Conservation (phyloP, 148 eudicot genomes). For the Beta vulgaris region DNA sequence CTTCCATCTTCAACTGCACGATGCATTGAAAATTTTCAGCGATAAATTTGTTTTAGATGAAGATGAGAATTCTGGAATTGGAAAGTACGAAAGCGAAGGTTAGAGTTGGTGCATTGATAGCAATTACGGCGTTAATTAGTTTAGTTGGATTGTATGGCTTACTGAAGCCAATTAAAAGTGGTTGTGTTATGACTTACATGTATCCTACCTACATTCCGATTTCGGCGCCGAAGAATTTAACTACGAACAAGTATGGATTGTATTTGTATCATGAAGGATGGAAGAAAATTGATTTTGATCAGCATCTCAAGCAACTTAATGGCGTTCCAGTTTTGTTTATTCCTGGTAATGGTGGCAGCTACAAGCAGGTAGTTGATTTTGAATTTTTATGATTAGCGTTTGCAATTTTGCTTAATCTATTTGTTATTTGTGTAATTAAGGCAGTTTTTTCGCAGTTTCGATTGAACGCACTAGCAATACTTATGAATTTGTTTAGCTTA, state of each 20-base stretch:
- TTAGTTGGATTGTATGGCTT: slow-evolving; percentile 54
- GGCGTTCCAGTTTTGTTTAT: slow-evolving; percentile 83
- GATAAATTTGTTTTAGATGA: neutral
- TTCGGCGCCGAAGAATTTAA: slow-evolving; percentile 49
- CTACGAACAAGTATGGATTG: slow-evolving; percentile 70
- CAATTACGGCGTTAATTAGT: slow-evolving; percentile 39
- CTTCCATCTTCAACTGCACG: neutral
- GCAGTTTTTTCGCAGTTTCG: neutral
- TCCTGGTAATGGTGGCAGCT: slow-evolving; percentile 96
- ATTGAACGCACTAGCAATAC: neutral
- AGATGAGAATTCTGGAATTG: slow-evolving; percentile 23
- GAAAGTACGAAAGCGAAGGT: slow-evolving; percentile 49
- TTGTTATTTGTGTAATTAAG: neutral
- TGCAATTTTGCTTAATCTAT: neutral
- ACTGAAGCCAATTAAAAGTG: slow-evolving; percentile 61
- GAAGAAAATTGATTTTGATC: slow-evolving; percentile 75
- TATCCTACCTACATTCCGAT: slow-evolving; percentile 94
- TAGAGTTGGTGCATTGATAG: slow-evolving; percentile 44
- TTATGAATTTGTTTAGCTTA: neutral
- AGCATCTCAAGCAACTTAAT: slow-evolving; percentile 69
- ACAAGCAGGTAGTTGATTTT: slow-evolving; percentile 62
- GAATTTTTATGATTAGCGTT: neutral
- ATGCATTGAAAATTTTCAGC: neutral
- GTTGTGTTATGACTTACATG: slow-evolving; percentile 94
- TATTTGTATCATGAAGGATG: slow-evolving; percentile 97